Base-by-base conservation (phyloP, 2,329 filamentous ascomycete genomes). In the Plectosphaerella plurivora region DNA sequence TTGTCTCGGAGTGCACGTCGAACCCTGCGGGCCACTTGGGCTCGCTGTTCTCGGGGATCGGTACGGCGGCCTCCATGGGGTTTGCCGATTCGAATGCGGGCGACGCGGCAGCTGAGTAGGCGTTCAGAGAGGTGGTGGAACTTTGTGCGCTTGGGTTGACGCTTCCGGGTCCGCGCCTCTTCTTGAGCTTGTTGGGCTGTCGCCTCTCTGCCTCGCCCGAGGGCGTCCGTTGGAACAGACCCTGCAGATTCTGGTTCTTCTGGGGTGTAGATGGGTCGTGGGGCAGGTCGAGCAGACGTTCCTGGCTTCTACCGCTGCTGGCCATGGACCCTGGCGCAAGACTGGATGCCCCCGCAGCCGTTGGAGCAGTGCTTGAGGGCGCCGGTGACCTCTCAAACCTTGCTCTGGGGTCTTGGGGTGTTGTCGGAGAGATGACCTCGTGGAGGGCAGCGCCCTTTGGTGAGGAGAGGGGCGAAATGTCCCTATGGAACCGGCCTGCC, bases 121-220 rank as follows among this genome's bases (percentile, higher is more conserved):
- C 69, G 6, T 73, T 67, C 15, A 96, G 74, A 8, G 92, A 97
- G 15, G 88, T 83, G 7, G 83, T 88, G 15, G 94, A 97, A 64
- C 92, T 97, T 58, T 96, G 91, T 0, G 93, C 92, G 65, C 93
- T 97, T 18, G 86, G 87, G 60, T 91, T 92, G 20, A 88, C 72
- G 63, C 89, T 90, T 42, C 84, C 86, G 0, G 89, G 86, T 51
- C 88, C 75, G 57, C 86, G 79, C 69, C 90, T 96, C 76, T 97
- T 97, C 68, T 87, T 88, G 49, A 99, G 74, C 69, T 97, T 96
- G 63, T 96, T 97, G 0, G 91, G 90, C 65, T 87, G 87, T 45
- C 89, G 82, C 61, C 81, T 85, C 56, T 86, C 86, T 37, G 73
- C 78, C 16, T 74, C 78, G 42, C 83, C 81, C 1, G 79, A 78